Evolutionary conservation across 768 basidiomycete genomes (phyloP), one percentile per base, ranked within the genome.

Genomic region (Neoboletus magnificus): DNA sequence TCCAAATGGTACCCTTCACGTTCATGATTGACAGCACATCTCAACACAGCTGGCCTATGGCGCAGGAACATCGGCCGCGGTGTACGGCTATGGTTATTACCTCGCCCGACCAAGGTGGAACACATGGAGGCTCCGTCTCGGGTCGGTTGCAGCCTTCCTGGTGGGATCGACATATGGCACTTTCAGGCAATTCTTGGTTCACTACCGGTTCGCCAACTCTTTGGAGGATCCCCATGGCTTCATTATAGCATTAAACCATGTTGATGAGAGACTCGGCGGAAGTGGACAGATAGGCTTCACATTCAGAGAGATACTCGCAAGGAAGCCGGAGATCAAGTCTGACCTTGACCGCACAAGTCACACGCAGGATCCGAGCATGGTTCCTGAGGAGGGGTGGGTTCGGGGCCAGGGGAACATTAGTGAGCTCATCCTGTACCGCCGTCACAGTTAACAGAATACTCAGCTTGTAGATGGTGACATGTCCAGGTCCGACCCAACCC

Each of bases 101-200:
- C 39, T 66, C 41, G 49, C 62, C 10, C 70, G 70, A 11, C 68
- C 72, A n/a, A 66, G 60, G 33, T 68, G 71, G 65, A 61, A 62
- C 42, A 7, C 39, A 13, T 51, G 61, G 60, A 68, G 71, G 25
- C 56, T 71, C 18, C 57, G 61, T 54, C 50, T 71, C 15, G 55
- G 64, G 22, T 58, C 65, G 5, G 52, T 62, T 6, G 61, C 57
- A 44, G 71, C 65, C 12, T 70, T 66, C 32, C 44, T 66, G 2
- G 44, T 50, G 1, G 75, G 76, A 27, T 63, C 63, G 40, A 57
- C 69, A n/a, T 74, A 67, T 43, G 76, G 76, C 37, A 65, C 64
- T 40, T 56, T 70, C 56, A 66, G 62, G 48, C 70, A 68, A 22
- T 56, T 70, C 37, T 4, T 66, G 35, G 57, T 66, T 49, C 71